Base-by-base conservation (phyloP, 495 filamentous ascomycete genomes). In the Aspergillus funiculosus region DNA sequence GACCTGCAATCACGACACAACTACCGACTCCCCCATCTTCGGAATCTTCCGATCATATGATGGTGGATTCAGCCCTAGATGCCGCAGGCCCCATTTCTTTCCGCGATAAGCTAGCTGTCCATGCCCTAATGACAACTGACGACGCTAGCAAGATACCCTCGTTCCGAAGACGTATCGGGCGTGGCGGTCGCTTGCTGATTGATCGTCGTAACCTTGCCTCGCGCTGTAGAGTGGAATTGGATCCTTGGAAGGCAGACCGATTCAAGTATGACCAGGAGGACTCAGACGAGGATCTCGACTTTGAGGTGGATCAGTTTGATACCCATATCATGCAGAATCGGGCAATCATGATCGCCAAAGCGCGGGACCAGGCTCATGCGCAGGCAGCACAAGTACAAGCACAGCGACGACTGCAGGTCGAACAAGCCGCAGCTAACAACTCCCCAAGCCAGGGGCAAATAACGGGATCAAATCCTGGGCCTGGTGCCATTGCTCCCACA, bases 11-110 rank as follows among this genome's bases (percentile, higher is more conserved):
- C 55, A 86, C 83, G 20, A 80, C 88, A 31, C 89, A 89, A 61
- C 66, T 90, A 51, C 86, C 89, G 56, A 94, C 89, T 17, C 90
- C 90, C 10, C 90, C 90, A 42, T 82, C 87, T 24, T 88, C 86
- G 46, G 79, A 82, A 41, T 80, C 83, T 30, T 85, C 82, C 7
- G 82, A 77, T 44, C 76, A 72, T 47, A 67, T 69, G 8, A 39
- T 40, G 52, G 64, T 64, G 51, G 76, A 79, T 30, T 60, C 59
- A 50, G 53, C 68, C 36, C 66, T 64, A 64, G 67, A 68, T 46
- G 66, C 62, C 48, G 46, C 64, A 17, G 67, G 63, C 24, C 55
- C 67, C 27, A 58, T 75, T 28, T 60, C 68, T 43, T 65, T 75
- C 34, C 69, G 66, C 44, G 76, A 79, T 55, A 70, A 70, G 41